A percentile compares a stretch with the other conserved stretches of the same genome.
These are phyloP conservation scores for Debaryomyces udenii DNA, from an alignment of 1,139 yeast genomes.

Conservation along the genomic window DNA sequence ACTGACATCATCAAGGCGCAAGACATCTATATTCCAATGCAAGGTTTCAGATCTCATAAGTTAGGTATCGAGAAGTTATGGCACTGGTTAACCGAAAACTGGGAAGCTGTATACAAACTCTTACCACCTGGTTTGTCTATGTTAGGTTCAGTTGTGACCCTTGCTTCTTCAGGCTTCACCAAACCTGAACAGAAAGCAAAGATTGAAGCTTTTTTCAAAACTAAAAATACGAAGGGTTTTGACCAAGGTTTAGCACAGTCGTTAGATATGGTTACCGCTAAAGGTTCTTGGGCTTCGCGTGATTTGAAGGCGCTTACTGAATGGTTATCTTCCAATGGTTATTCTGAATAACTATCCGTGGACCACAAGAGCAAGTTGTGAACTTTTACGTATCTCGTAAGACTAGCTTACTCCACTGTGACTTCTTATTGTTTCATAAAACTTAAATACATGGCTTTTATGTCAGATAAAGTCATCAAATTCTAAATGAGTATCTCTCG, in stretches of 20 bases:
- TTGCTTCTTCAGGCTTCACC: constrained; percentile 68
- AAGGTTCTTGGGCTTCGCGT: constrained; percentile 67
- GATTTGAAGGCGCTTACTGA: constrained; percentile 55
- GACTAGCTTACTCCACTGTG: no score
- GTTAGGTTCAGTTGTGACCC: constrained; percentile 70
- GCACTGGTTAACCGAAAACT: constrained; percentile 77
- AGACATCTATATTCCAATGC: constrained; percentile 80
- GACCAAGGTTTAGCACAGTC: constrained; percentile 75
- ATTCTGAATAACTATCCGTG: constrained; percentile 24
- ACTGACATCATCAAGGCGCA: constrained; percentile 74
- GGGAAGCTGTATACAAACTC: constrained; percentile 64
- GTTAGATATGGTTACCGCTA: constrained; percentile 65
- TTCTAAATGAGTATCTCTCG: constrained; percentile 17
- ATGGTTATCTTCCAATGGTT: constrained; percentile 57
- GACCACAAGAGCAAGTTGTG: constrained; percentile 6
- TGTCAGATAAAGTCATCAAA: no score
- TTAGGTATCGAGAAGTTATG: constrained; percentile 70
- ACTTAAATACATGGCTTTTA: no score
- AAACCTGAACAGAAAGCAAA: constrained; percentile 58
- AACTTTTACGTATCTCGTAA: no score
- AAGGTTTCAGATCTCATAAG: constrained; percentile 63
- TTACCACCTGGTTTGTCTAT: constrained; percentile 84
- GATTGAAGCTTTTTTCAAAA: constrained; percentile 60
- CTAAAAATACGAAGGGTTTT: constrained; percentile 69
- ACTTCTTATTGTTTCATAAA: no score